Conservation (phyloP, 305 asterid genomes). For the Solanum chacoense region DNA sequence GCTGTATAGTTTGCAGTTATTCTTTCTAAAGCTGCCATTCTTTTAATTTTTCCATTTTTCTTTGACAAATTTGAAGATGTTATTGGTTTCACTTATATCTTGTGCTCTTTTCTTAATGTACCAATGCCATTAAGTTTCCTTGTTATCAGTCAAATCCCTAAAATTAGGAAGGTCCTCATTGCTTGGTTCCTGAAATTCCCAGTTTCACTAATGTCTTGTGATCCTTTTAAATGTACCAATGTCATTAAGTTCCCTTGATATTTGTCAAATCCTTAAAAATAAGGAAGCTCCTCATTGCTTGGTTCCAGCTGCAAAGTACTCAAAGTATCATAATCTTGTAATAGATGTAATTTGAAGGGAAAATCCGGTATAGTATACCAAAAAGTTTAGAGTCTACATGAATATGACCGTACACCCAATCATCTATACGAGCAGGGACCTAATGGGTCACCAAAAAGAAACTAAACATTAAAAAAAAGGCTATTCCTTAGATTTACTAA, state of each 20-base stretch:
- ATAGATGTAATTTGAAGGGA: not conserved
- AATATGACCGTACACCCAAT: not conserved
- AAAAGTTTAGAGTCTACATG: not conserved
- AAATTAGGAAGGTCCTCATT: not conserved
- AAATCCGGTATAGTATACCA: not conserved
- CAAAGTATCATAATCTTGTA: not conserved
- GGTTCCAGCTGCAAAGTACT: not conserved
- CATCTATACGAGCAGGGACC: not conserved
- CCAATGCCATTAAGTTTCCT: not conserved
- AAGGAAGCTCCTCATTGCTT: not conserved
- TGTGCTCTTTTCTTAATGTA: not conserved
- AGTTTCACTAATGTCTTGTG: not conserved
- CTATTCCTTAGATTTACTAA: not conserved
- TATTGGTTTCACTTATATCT: not conserved
- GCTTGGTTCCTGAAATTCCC: not conserved
- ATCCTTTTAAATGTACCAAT: not conserved
- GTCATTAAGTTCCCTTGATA: not conserved
- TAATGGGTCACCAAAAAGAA: not conserved
- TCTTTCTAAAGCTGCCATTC: not conserved
- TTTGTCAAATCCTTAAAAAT: not conserved
- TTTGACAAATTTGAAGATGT: not conserved
- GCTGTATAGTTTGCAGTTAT: not conserved
- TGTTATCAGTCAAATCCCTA: not conserved
- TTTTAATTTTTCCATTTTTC: not conserved
- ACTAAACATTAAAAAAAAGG: not conserved